Base-by-base conservation (phyloP, 805 yeast genomes). In the Tetrapisispora nanseiensis region DNA sequence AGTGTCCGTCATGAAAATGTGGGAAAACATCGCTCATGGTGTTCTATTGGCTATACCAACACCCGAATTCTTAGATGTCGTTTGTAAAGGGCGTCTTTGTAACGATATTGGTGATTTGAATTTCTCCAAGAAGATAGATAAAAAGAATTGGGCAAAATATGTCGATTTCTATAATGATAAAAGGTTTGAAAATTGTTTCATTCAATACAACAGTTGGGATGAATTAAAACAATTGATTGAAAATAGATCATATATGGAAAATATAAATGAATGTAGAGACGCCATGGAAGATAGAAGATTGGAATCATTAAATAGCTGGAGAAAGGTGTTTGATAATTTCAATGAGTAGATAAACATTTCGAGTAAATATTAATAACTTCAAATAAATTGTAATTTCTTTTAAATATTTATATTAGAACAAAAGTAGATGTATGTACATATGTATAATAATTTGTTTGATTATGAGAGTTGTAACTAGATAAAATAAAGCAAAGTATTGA, bases 1-100 rank as follows among this genome's bases (percentile, higher is more conserved):
- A 29, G 48, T 45, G 13, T 45, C 48, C 9, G 34, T 40, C 5
- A 46, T 46, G 48, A 46, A 43, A 16, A 46, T 46, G 48, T 46
- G 48, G 48, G 48, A 46, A 20, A 46, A 46, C 16, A 16, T 43
- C 10, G 41, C 44, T 2, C 28, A 46, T 20, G 48, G 48, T 22
- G 43, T 37, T 13, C 29, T 37, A 16, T 40, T 40, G 39, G 35
- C 32, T 6, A 35, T 46, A 23, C 48, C 48, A 8, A 31, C 48
- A 3, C 46, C 48, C 8, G 32, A 34, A 13, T 46, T 46, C 37
- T 43, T 40, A 9, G 40, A 30, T 11, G 13, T 32, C 3, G 40
- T 46, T 12, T 46, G 48, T 34, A 26, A n/a, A 12, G 44, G 37
- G 6, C 20, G 35, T 18, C 0, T 2, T 9, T 46, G 48, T 29